These are phyloP conservation scores for Solanum hybrid DNA, from an alignment of 305 asterid genomes.

Conservation along the genomic window DNA sequence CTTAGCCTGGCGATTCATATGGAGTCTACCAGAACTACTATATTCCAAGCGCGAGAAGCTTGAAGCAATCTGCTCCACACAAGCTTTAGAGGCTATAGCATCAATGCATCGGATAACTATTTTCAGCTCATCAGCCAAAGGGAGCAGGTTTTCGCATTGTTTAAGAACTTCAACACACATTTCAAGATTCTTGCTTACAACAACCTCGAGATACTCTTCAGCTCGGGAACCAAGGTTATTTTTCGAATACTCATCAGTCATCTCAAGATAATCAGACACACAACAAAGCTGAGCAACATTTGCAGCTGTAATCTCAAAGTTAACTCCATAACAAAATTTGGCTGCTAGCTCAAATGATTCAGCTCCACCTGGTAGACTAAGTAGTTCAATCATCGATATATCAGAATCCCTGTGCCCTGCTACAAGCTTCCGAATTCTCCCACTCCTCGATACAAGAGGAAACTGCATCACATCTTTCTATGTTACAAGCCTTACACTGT, in stretches of 20 bases:
- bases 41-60: slow-evolving; percentile 84
- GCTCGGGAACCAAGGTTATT: slow-evolving; percentile 55
- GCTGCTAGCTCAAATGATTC: slow-evolving; percentile 72
- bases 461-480: slow-evolving; percentile 40
- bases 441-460: slow-evolving; percentile 90
- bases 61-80: slow-evolving; percentile 77
- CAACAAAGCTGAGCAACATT: slow-evolving; percentile 69
- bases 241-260: slow-evolving; percentile 70
- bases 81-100: slow-evolving; percentile 75
- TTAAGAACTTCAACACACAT: slow-evolving; percentile 74
- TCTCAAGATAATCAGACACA: slow-evolving; percentile 63
- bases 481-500: neutral
- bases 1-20: slow-evolving; percentile 61
- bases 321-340: slow-evolving; percentile 74
- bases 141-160: slow-evolving; percentile 60
- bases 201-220: slow-evolving; percentile 56
- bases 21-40: slow-evolving; percentile 91
- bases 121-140: slow-evolving; percentile 67
- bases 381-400: slow-evolving; percentile 53
- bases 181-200: slow-evolving; percentile 59
- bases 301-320: slow-evolving; percentile 65
- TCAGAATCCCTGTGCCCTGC: slow-evolving; percentile 68
- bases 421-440: slow-evolving; percentile 64
- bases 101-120: slow-evolving; percentile 62
- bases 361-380: slow-evolving; percentile 66